Percentiles rank a stretch among this genome's conserved stretches.
These are phyloP conservation scores for Lagerstroemia speciosa DNA, from an alignment of 345 rosid species.

Conservation along the genomic window DNA sequence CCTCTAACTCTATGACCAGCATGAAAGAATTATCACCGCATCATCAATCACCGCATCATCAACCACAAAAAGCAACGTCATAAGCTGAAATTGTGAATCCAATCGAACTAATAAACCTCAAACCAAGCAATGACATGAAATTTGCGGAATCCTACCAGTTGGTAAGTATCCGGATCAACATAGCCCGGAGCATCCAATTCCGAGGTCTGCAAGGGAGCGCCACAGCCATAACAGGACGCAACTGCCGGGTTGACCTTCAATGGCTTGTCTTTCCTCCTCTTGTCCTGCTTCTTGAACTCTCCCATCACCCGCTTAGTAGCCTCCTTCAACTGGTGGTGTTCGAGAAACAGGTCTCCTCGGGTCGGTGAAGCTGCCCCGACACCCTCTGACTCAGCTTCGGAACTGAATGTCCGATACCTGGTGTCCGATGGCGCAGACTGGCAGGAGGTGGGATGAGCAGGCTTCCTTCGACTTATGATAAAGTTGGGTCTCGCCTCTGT, in stretches of 20 bases:
- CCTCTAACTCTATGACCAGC: too few species aligned
- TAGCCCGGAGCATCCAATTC: constrained; percentile 77
- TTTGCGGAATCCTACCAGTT: constrained; percentile 38
- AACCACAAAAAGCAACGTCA: not conserved
- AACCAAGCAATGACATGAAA: not conserved
- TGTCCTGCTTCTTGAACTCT: constrained; percentile 38
- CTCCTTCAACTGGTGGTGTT: constrained; percentile 45
- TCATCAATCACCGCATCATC: not conserved
- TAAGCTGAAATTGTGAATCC: not conserved
- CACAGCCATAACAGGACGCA: constrained; percentile 79
- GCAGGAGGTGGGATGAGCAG: constrained; percentile 20
- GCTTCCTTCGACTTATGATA: constrained; percentile 21
- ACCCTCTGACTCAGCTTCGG: constrained; percentile 36
- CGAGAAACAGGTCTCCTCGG: constrained; percentile 63
- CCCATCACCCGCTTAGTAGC: constrained; percentile 41
- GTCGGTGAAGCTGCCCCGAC: constrained; percentile 70
- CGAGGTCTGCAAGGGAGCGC: constrained; percentile 84
- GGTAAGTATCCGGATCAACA: constrained; percentile 53
- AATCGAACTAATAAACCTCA: not conserved
- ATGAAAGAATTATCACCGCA: too few species aligned
- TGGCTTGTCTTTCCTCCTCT: constrained; percentile 26
- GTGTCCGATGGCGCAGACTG: constrained; percentile 28
- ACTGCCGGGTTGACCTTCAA: constrained; percentile 32
- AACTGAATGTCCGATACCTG: constrained; percentile 11
- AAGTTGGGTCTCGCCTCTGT: constrained; percentile 21